Evolutionary conservation across 2,329 filamentous ascomycete genomes (phyloP).

Genomic region (Pezicula rhizophila): DNA sequence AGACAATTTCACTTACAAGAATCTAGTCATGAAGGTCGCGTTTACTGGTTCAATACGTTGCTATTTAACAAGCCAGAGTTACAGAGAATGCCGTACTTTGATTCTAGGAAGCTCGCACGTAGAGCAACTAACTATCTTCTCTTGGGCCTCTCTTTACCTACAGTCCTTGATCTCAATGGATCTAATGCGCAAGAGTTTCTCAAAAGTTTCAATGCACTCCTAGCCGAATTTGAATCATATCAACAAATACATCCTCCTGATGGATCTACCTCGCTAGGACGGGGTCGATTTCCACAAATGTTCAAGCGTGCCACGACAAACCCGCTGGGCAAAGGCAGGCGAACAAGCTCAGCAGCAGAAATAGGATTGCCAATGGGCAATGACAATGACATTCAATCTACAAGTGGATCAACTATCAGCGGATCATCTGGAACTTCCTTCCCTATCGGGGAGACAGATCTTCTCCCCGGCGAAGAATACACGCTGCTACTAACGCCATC

Average conservation of each 20-base stretch:
- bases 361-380: conserved; percentile 47
- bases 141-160: conserved; percentile 84
- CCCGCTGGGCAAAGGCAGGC: conserved; percentile 46
- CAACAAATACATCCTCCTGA: conserved; percentile 80
- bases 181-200: conserved; percentile 79
- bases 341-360: conserved; percentile 54
- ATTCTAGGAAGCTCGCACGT: conserved; percentile 74
- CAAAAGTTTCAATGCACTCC: conserved; percentile 74
- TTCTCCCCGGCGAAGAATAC: conserved; percentile 81
- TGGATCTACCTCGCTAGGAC: conserved; percentile 63
- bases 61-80: conserved; percentile 83
- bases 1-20: conserved; percentile 3
- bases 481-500: conserved; percentile 83
- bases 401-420: conserved; percentile 32
- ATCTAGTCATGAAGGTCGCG: conserved; percentile 77
- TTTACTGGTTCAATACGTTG: conserved; percentile 98
- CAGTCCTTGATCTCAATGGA: conserved; percentile 81
- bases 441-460: conserved; percentile 55
- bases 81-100: conserved; percentile 76
- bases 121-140: conserved; percentile 92
- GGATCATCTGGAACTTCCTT: conserved; percentile 34
- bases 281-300: conserved; percentile 78
- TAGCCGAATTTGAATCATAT: conserved; percentile 90
- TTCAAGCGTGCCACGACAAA: conserved; percentile 56
- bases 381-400: conserved; percentile 41